Base-by-base conservation (phyloP, 345 rosid species). In the Cochlearia excelsa region DNA sequence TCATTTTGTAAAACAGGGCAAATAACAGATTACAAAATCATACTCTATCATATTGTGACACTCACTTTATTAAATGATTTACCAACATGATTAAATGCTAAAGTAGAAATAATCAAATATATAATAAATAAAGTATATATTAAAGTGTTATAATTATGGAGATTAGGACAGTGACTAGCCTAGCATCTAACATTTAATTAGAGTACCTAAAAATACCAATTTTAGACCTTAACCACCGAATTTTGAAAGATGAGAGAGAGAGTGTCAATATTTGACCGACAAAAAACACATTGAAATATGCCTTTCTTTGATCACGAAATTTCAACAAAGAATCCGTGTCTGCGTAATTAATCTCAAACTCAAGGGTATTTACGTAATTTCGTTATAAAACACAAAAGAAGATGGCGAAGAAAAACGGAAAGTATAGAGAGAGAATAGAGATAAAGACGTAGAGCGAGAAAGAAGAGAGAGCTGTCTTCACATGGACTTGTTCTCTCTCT, bases 401-500 rank as follows among this genome's bases (percentile, higher is more conserved):
- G 61, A 54, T 51, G 68, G 71, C 71, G 77, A 48, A 46, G 65
- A 16, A 73, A 50, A 76, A 74, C 69, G 79, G 78, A 73, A 78
- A 74, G 80, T 16, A 16, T 16, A 16, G 23, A 16, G 23, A 16
- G 23, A 16, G 23, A 16, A 16, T 46, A 46, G 7, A 26, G 27
- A 9, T 11, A 61, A 40, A 57, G 49, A 39, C 45, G 63, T 55
- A 23, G 51, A 58, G 46, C 7, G 49, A 48, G 39, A 68, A 56
- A 61, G 59, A 33, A 33, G 35, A 33, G 3, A 39, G 64, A 71
- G 77, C 71, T 81, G 81, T 65, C 66, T 63, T 78, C 85, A 81
- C 85, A 81, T 76, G 85, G 70, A 44, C 77, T 78, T 68, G 71
- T 69, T 68, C 61, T 74, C 63, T 66, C 71, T 74, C 67, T 65